phyloP scores from a whole-genome alignment of 2,329 filamentous ascomycete genomes.

The Fusarium agapanthi region DNA sequence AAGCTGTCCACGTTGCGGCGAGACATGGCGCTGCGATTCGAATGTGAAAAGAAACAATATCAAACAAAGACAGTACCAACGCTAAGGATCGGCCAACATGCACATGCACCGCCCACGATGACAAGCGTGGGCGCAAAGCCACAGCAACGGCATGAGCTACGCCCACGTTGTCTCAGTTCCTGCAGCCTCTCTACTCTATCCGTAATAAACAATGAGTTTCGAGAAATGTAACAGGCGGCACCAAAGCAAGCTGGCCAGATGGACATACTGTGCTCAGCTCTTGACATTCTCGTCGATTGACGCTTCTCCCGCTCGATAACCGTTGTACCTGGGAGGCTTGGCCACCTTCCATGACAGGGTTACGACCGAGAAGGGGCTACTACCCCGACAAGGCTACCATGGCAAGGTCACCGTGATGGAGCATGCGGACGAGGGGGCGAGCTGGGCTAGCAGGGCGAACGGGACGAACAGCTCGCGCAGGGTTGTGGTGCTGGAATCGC shows the following conservation, averaged over 20 bases:
- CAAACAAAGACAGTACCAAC: slow-evolving; percentile 28
- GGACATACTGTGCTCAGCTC: slow-evolving; percentile 25
- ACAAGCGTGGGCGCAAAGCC: slow-evolving; percentile 26
- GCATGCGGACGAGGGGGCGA: slow-evolving; percentile 34
- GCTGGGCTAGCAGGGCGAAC: slow-evolving; percentile 38
- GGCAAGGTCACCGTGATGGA: slow-evolving; percentile 31
- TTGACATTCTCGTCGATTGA: slow-evolving; percentile 25
- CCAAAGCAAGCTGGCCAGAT: slow-evolving; percentile 8
- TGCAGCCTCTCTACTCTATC: slow-evolving; percentile 31
- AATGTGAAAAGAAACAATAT: slow-evolving; percentile 34
- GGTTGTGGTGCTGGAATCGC: slow-evolving; percentile 35
- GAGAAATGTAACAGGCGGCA: slow-evolving; percentile 21
- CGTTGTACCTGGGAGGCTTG: slow-evolving; percentile 19
- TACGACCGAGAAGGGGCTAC: slow-evolving; percentile 40
- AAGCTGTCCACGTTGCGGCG: slow-evolving; percentile 34
- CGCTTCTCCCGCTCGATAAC: slow-evolving; percentile 11
- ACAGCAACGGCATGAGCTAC: slow-evolving; percentile 34
- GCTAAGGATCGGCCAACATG: slow-evolving; percentile 24
- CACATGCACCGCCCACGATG: slow-evolving; percentile 16
- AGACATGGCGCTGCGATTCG: slow-evolving; percentile 37
- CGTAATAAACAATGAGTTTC: slow-evolving; percentile 16
- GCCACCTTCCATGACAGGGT: slow-evolving; percentile 44
- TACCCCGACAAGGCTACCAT: slow-evolving; percentile 42
- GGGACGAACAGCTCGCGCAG: slow-evolving; percentile 38
- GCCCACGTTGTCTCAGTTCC: slow-evolving; percentile 33